Conservation (phyloP, 2,329 filamentous ascomycete species). For the Mycocentrospora acerina region DNA sequence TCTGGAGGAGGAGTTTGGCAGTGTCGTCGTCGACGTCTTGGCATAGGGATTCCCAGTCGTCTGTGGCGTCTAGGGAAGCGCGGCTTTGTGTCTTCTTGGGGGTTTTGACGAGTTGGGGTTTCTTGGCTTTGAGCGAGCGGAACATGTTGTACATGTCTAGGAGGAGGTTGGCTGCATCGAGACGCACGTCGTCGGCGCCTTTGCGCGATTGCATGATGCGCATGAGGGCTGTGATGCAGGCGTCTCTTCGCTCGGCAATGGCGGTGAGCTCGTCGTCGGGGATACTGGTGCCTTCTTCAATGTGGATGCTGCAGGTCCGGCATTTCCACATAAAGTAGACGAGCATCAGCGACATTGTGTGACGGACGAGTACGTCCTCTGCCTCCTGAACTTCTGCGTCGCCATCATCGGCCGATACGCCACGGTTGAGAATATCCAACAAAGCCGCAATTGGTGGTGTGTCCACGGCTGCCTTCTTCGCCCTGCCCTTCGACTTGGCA, state of each 20-base stretch:
- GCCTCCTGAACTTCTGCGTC: conserved; percentile 71
- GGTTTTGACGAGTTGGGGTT: conserved; percentile 27
- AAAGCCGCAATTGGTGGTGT: conserved; percentile 67
- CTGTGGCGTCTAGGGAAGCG: conserved; percentile 36
- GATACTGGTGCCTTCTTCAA: conserved; percentile 49
- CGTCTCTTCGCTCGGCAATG: conserved; percentile 53
- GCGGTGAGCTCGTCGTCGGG: conserved; percentile 61
- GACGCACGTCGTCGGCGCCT: conserved; percentile 74
- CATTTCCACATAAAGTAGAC: conserved; percentile 98
- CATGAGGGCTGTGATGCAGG: conserved; percentile 52
- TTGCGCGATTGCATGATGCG: conserved; percentile 53
- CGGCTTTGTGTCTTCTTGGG: conserved; percentile 33
- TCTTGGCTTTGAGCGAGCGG: conserved; percentile 64
- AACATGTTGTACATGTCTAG: conserved; percentile 84
- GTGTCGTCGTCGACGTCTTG: conserved; percentile 67
- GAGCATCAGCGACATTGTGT: conserved; percentile 72
- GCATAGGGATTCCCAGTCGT: conserved; percentile 61
- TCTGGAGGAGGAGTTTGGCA: conserved; percentile 67
- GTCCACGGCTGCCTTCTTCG: conserved; percentile 25
- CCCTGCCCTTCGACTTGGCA: conserved; percentile 41
- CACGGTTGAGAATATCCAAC: conserved; percentile 71
- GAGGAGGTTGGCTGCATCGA: conserved; percentile 72
- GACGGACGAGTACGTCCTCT: conserved; percentile 76
- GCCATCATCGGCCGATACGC: conserved; percentile 63
- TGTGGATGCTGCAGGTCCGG: conserved; percentile 48